Conservation (phyloP, 106 monocot species). For the Apostasia ramifera region DNA sequence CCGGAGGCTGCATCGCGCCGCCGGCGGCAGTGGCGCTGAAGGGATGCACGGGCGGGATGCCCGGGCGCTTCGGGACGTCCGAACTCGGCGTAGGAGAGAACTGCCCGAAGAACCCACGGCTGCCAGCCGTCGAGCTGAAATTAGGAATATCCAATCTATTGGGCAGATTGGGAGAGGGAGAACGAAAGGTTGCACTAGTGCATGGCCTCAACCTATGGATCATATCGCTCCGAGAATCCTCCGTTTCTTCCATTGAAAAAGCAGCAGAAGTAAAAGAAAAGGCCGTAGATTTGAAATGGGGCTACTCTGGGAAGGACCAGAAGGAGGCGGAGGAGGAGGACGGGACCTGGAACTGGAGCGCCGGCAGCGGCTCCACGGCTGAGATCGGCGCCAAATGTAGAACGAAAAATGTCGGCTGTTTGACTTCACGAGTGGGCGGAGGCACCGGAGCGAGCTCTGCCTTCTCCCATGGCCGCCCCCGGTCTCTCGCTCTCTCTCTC, state of each 20-base stretch:
- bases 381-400: not conserved
- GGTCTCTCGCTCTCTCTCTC: not conserved
- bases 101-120: not conserved
- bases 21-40: slow-evolving; percentile 9
- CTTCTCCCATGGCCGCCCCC: not conserved
- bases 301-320: not conserved
- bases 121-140: not conserved
- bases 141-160: not conserved
- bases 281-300: not conserved
- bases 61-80: not conserved
- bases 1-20: not conserved
- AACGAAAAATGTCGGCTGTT: not conserved
- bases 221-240: slow-evolving; percentile 5
- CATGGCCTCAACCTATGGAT: slow-evolving; percentile 3
- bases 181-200: not conserved
- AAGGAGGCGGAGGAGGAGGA: not conserved
- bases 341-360: not conserved
- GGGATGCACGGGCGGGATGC: slow-evolving; percentile 20
- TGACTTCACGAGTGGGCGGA: slow-evolving; percentile 3
- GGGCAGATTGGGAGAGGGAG: not conserved
- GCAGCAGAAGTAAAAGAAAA: not conserved
- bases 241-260: slow-evolving; percentile 16
- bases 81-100: not conserved
- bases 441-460: not conserved
- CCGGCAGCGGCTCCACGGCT: not conserved